Evolutionary conservation across 176 grass and related monocot species (phyloP).

Genomic region (Carex cristatella): DNA sequence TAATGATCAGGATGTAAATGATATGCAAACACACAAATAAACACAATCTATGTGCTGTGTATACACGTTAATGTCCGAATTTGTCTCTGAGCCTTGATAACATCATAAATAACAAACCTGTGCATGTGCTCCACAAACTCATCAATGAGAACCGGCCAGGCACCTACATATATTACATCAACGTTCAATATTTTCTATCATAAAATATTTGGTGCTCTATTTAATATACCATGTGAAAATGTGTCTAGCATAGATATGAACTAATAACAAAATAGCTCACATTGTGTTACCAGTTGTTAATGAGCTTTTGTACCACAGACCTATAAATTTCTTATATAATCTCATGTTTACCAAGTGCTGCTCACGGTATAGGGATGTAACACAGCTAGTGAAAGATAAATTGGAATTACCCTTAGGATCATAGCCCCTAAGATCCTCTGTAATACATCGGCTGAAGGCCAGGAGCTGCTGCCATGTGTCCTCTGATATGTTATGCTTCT

Average conservation of each 20-base stretch:
- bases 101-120: slow-evolving; percentile 49
- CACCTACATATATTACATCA: slow-evolving; percentile 51
- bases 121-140: slow-evolving; percentile 97
- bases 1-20: background rate
- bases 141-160: slow-evolving; percentile 97
- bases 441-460: slow-evolving; percentile 79
- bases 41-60: background rate
- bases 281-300: background rate
- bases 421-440: slow-evolving; percentile 86
- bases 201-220: background rate
- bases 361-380: background rate
- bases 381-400: background rate
- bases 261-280: slow-evolving; percentile 16
- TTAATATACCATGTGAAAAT: slow-evolving; percentile 2
- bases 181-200: background rate
- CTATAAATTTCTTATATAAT: background rate
- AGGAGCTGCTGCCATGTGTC: slow-evolving; percentile 94
- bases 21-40: slow-evolving; percentile 2
- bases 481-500: slow-evolving; percentile 83
- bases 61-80: background rate
- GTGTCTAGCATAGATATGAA: background rate
- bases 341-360: background rate
- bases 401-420: slow-evolving; percentile 68
- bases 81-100: background rate
- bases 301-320: background rate